phyloP scores from a whole-genome alignment of 345 rosid species.

The Bretschneidera sinensis region DNA sequence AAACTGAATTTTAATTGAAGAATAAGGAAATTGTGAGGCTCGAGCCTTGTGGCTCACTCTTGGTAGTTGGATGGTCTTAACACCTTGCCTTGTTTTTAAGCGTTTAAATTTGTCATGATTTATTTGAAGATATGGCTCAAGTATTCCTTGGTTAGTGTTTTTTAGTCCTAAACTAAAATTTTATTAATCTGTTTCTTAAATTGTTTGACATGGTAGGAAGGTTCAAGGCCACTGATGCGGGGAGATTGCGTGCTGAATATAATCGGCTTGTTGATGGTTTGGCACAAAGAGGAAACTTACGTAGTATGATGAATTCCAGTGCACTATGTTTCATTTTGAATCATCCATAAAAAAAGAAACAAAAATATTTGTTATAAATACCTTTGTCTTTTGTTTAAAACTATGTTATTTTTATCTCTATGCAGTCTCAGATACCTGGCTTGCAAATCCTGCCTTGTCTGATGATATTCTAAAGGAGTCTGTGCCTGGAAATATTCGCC shows the following conservation, averaged over 20 bases:
- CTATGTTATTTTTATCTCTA: constrained; percentile 4
- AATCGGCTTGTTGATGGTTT: constrained; percentile 90
- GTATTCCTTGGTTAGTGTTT: constrained; percentile 17
- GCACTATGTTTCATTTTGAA: not conserved
- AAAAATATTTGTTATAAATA: not conserved
- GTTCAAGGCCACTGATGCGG: constrained; percentile 97
- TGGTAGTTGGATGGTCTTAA: no score
- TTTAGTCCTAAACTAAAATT: constrained; percentile 17
- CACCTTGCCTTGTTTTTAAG: not conserved
- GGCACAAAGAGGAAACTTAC: constrained; percentile 83
- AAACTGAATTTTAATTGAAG: not conserved
- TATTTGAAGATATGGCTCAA: constrained; percentile 1
- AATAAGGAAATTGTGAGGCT: not conserved
- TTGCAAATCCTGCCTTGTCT: constrained; percentile 97
- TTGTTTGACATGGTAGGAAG: constrained; percentile 85
- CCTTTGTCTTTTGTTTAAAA: not conserved
- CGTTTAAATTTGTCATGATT: constrained; percentile 11
- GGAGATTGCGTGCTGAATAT: constrained; percentile 90
- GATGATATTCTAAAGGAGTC: constrained; percentile 93
- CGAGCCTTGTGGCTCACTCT: not conserved
- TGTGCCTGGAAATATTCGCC: constrained; percentile 95
- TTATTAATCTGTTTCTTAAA: constrained; percentile 32
- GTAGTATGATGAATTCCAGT: constrained; percentile 47
- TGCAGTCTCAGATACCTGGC: constrained; percentile 82
- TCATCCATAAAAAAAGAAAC: not conserved